Evolutionary conservation across 129 eudicot species (phyloP), one percentile per base, ranked within the genome.

Genomic region (Flaveria trinervia): DNA sequence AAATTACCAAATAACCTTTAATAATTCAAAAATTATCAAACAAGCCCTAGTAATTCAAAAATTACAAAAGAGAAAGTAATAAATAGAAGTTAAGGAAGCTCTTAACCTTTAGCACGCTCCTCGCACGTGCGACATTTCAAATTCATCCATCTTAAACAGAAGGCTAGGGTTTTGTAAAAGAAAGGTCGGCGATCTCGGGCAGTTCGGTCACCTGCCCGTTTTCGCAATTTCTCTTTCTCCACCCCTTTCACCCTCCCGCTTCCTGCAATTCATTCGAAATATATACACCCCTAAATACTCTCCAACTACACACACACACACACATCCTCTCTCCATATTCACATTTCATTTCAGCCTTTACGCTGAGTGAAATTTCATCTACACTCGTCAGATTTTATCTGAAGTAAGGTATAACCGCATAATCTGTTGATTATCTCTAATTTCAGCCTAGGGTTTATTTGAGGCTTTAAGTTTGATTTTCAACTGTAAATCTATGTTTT

Each of bases 141-240:
- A 78, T 57, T 57, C 5, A 44, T 70, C 44, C 26, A 77, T 43
- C 72, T 36, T 39, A 46, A 30, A 48, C 25, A 59, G 45, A 65
- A 62, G 44, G 28, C 73, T 79, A 79, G 83, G 83, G 83, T 79
- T 79, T 72, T 79, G 72, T 72, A 64, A 72, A 17, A 65, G 61
- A 71, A 71, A 62, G 73, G 79, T 71, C 68, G 83, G 83, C 76
- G 77, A 78, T 59, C 70, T 64, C 67, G 83, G 83, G 78, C 83
- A 79, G 79, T 72, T 50, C 73, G 83, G 83, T 79, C 83, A 79
- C 4, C 78, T 72, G 83, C 83, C 83, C 83, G 78, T 22, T 79
- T 51, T 50, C 16, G 22, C 73, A 72, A 39, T 22, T 14, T 72
- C 52, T 65, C 59, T 51, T 74, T 44, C 70, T 54, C 59, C 70